Conservation (phyloP, 2,329 filamentous ascomycete genomes). For the Sporothrix variecibatus region DNA sequence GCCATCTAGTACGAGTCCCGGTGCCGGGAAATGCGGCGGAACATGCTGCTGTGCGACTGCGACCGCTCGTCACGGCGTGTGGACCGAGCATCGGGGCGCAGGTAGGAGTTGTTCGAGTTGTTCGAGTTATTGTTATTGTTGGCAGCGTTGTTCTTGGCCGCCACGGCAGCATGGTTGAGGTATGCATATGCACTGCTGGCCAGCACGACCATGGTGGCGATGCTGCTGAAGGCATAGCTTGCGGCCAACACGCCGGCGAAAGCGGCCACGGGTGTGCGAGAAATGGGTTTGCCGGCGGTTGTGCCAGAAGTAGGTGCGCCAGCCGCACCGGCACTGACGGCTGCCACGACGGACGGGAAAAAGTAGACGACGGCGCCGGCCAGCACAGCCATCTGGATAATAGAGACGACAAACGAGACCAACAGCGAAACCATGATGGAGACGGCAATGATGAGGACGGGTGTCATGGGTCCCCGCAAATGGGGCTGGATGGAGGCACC, state of each 20-base stretch:
- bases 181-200: conserved; percentile 21
- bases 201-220: conserved; percentile 18
- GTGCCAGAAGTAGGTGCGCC: not conserved
- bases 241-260: conserved; percentile 18
- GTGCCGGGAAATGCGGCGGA: conserved; percentile 13
- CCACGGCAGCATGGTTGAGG: not conserved
- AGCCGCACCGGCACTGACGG: not conserved
- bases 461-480: conserved; percentile 20
- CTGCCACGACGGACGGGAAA: conserved; percentile 13
- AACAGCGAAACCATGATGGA: conserved; percentile 8
- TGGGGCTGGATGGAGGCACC: conserved; percentile 6
- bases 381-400: conserved; percentile 13
- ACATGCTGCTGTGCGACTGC: conserved; percentile 9
- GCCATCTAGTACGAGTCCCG: not conserved
- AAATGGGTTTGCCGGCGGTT: not conserved
- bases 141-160: not conserved
- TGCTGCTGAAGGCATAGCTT: conserved; percentile 10
- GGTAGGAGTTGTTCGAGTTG: not conserved
- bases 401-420: conserved; percentile 15
- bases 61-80: not conserved
- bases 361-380: conserved; percentile 10
- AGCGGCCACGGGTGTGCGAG: not conserved
- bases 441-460: conserved; percentile 11
- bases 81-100: not conserved
- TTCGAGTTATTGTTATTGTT: not conserved